Conservation (phyloP, 495 filamentous ascomycete genomes). For the Parathielavia hyrcaniae region DNA sequence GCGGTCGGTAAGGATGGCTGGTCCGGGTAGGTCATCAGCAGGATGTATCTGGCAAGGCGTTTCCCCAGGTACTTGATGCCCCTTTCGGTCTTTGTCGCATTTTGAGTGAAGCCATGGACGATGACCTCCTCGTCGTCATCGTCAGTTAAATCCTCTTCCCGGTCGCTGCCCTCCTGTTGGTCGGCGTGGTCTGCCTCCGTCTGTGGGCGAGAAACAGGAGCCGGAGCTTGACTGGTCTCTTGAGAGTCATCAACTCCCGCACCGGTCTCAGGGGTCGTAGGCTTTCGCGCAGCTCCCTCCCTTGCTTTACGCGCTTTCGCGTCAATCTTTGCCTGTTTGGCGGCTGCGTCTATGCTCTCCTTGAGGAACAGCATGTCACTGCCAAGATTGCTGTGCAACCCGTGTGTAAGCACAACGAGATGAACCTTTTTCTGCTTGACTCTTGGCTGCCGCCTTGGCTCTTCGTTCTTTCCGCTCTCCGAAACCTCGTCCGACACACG, state of each 20-base stretch:
- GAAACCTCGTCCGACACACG: constrained; percentile 19
- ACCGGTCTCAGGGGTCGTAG: constrained; percentile 50
- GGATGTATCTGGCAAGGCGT: constrained; percentile 81
- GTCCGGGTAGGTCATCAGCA: constrained; percentile 86
- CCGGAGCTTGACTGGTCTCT: neutral
- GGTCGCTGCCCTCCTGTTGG: constrained; percentile 15
- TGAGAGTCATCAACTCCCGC: constrained; percentile 11
- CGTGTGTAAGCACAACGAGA: constrained; percentile 88
- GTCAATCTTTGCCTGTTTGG: constrained; percentile 59
- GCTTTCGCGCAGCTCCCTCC: constrained; percentile 31
- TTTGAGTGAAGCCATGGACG: constrained; percentile 85
- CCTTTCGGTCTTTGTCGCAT: constrained; percentile 81
- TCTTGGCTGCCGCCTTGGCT: constrained; percentile 16
- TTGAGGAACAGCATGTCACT: constrained; percentile 96
- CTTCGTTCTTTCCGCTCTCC: constrained; percentile 9
- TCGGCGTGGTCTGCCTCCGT: neutral
- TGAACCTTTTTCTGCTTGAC: constrained; percentile 67
- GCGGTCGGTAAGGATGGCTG: constrained; percentile 73
- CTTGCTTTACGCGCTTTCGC: constrained; percentile 50
- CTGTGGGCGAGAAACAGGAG: neutral
- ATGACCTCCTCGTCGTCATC: constrained; percentile 64
- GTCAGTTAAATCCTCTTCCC: constrained; percentile 20
- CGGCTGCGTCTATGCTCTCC: constrained; percentile 86
- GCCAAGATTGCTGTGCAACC: constrained; percentile 92
- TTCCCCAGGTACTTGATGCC: constrained; percentile 97